Evolutionary conservation across 2,329 filamentous ascomycete species (phyloP).

Genomic region (Hypoxylon sp.): DNA sequence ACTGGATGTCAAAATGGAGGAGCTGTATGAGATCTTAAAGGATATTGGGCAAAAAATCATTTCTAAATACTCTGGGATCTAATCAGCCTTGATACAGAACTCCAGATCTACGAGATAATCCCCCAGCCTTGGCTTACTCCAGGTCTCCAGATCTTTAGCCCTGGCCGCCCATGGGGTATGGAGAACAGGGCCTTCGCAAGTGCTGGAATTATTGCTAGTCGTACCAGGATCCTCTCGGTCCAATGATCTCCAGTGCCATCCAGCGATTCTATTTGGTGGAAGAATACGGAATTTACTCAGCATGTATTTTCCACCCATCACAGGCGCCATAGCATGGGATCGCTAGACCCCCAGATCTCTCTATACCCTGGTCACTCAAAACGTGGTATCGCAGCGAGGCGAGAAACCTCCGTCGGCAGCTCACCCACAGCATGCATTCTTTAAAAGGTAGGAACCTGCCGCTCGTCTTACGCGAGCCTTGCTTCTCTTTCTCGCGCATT

Average conservation of each 20-base stretch:
- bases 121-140: slow-evolving; percentile 34
- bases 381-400: slow-evolving; percentile 42
- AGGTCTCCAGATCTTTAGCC: slow-evolving; percentile 33
- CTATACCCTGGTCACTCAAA: slow-evolving; percentile 20
- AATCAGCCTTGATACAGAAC: background rate
- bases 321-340: slow-evolving; percentile 4
- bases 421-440: slow-evolving; percentile 32
- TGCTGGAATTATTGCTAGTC: slow-evolving; percentile 7
- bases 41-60: slow-evolving; percentile 1
- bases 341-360: slow-evolving; percentile 41
- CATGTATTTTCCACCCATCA: slow-evolving; percentile 44
- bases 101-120: slow-evolving; percentile 31
- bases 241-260: slow-evolving; percentile 22
- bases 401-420: slow-evolving; percentile 38
- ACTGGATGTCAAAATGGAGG: background rate
- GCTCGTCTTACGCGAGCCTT: slow-evolving; percentile 30
- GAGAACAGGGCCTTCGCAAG: slow-evolving; percentile 24
- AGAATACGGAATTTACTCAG: slow-evolving; percentile 32
- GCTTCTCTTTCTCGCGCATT: slow-evolving; percentile 28
- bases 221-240: slow-evolving; percentile 32
- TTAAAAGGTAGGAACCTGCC: slow-evolving; percentile 38
- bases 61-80: background rate
- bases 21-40: background rate
- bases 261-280: slow-evolving; percentile 45
- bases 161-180: slow-evolving; percentile 45